Evolutionary conservation across 2,329 filamentous ascomycete species (phyloP).

Genomic region (Sarocladium strictum): DNA sequence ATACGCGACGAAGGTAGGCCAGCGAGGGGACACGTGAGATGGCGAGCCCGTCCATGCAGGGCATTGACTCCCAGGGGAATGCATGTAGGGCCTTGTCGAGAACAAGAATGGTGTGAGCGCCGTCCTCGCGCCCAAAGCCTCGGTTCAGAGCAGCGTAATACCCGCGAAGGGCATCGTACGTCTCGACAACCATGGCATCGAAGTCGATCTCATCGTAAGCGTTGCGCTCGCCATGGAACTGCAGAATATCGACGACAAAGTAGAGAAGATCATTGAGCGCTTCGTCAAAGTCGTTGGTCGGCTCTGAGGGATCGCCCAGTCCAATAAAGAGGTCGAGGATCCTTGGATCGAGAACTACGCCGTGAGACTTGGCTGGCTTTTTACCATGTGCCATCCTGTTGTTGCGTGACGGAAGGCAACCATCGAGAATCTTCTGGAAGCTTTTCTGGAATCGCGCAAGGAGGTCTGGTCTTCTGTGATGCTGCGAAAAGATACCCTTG

Average conservation of each 20-base stretch:
- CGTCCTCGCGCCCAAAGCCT: conserved; percentile 31
- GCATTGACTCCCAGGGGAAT: conserved; percentile 94
- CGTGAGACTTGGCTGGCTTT: conserved; percentile 32
- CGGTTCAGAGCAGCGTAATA: conserved; percentile 57
- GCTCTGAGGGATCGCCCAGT: conserved; percentile 65
- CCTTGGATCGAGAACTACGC: conserved; percentile 46
- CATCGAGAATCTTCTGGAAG: conserved; percentile 74
- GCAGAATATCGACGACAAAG: conserved; percentile 92
- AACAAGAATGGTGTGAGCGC: conserved; percentile 74
- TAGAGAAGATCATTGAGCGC: conserved; percentile 88
- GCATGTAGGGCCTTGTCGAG: conserved; percentile 85
- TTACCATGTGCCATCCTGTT: conserved; percentile 34
- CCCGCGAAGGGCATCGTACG: conserved; percentile 72
- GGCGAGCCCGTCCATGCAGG: conserved; percentile 71
- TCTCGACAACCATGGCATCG: conserved; percentile 83
- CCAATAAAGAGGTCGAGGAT: conserved; percentile 87
- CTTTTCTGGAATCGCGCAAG: conserved; percentile 70
- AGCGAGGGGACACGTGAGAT: conserved; percentile 87
- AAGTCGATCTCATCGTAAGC: conserved; percentile 98
- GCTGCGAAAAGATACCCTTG: conserved; percentile 83
- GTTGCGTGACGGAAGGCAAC: conserved; percentile 77
- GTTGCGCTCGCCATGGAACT: conserved; percentile 93
- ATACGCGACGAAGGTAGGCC: conserved; percentile 69
- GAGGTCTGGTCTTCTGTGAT: conserved; percentile 54
- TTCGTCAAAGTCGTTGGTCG: conserved; percentile 74